Conservation (phyloP, 352 stramenopile species). For the Phytophthora rubi region DNA sequence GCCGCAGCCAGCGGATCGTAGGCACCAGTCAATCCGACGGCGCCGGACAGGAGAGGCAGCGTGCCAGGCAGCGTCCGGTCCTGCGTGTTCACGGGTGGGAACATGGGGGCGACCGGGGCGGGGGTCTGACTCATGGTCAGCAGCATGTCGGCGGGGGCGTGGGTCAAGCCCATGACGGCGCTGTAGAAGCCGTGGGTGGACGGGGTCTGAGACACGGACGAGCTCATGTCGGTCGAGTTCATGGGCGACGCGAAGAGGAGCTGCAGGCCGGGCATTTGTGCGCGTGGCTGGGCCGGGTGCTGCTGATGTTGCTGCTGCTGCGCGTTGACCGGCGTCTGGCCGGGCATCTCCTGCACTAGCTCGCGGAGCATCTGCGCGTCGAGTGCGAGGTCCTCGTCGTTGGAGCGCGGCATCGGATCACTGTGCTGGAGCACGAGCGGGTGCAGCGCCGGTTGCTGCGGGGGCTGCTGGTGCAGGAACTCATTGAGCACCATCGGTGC, state of each 20-base stretch:
- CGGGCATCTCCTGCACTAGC: slow-evolving; percentile 46
- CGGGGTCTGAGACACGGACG: slow-evolving; percentile 1
- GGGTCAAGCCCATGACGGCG: slow-evolving; percentile 27
- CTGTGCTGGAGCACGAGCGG: slow-evolving; percentile 41
- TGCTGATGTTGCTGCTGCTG: slow-evolving; percentile 5
- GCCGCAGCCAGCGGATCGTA: not conserved
- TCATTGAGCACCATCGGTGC: slow-evolving; percentile 15
- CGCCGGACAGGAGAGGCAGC: slow-evolving; percentile 16
- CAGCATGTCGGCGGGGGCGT: slow-evolving; percentile 28
- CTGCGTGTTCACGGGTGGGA: slow-evolving; percentile 4
- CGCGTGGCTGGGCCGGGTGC: slow-evolving; percentile 19
- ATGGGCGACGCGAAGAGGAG: slow-evolving; percentile 45
- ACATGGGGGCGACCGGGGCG: slow-evolving; percentile 23
- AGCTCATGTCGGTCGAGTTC: slow-evolving; percentile 33
- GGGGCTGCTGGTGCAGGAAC: slow-evolving; percentile 24
- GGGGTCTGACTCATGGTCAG: slow-evolving; percentile 35
- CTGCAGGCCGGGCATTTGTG: slow-evolving; percentile 41
- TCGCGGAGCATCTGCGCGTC: slow-evolving; percentile 53
- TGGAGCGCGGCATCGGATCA: slow-evolving; percentile 26
- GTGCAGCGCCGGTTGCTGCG: slow-evolving; percentile 28
- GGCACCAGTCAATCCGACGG: not conserved
- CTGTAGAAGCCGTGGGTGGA: slow-evolving; percentile 24
- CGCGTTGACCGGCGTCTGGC: slow-evolving; percentile 26
- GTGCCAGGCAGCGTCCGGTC: slow-evolving; percentile 21
- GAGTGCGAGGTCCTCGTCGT: slow-evolving; percentile 46